Evolutionary conservation across 1,284 basidiomycete species (phyloP).

Genomic region (Exobasidium cylindrosporum): DNA sequence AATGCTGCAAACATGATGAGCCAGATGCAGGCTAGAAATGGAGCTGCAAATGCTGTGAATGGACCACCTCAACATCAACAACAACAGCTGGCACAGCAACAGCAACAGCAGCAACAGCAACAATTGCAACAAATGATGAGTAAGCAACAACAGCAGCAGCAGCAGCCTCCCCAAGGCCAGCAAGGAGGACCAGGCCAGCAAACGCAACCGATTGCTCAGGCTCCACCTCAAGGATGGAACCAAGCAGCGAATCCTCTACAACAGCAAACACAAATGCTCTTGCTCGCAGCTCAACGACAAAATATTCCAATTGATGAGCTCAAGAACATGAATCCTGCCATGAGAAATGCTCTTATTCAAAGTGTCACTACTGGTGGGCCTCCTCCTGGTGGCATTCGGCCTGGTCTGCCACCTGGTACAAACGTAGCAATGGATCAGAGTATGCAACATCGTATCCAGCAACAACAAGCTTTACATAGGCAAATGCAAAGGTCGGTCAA

Average conservation of each 20-base stretch:
- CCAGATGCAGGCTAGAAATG: neutral
- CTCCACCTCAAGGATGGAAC: slow-evolving; percentile 21
- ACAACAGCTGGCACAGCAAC: slow-evolving; percentile 6
- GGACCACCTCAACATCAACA: slow-evolving; percentile 5
- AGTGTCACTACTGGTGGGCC: slow-evolving; percentile 16
- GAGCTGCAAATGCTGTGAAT: neutral
- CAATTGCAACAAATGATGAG: slow-evolving; percentile 10
- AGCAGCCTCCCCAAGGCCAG: slow-evolving; percentile 23
- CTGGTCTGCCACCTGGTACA: slow-evolving; percentile 1
- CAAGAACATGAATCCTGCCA: slow-evolving; percentile 43
- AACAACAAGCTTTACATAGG: slow-evolving; percentile 1
- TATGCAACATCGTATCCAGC: slow-evolving; percentile 6
- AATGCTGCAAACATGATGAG: neutral
- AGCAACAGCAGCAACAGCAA: slow-evolving; percentile 16
- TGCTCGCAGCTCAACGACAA: slow-evolving; percentile 42
- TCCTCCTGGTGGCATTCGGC: neutral
- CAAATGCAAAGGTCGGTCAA: neutral
- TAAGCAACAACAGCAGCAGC: slow-evolving; percentile 16
- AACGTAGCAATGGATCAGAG: neutral
- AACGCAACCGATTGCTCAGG: neutral
- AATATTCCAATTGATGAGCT: slow-evolving; percentile 49
- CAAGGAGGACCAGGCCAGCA: neutral
- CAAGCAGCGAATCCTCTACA: slow-evolving; percentile 12
- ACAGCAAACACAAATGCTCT: slow-evolving; percentile 49
- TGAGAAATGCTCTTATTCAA: slow-evolving; percentile 40